These are phyloP conservation scores for Viola pubescens DNA, from an alignment of 441 rosid species.

Conservation along the genomic window DNA sequence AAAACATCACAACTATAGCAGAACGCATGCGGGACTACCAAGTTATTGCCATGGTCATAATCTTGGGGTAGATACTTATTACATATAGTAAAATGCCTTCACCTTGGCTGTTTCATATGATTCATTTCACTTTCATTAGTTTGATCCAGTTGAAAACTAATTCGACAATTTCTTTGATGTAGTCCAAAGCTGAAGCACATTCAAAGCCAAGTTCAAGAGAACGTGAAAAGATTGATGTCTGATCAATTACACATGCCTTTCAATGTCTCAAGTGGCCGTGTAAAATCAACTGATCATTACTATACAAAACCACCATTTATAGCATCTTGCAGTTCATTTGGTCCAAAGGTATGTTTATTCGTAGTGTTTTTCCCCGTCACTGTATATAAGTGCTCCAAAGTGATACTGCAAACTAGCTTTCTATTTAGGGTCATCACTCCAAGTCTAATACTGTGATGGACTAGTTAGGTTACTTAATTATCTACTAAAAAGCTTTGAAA, in stretches of 20 bases:
- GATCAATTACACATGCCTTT: slow-evolving; percentile 52
- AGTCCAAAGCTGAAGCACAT: slow-evolving; percentile 69
- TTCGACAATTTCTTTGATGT: slow-evolving; percentile 11
- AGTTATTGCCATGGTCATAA: slow-evolving; percentile 75
- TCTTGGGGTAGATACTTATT: slow-evolving; percentile 50
- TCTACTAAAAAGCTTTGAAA: no score
- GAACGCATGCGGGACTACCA: slow-evolving; percentile 76
- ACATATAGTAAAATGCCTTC: no score
- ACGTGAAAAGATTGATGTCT: slow-evolving; percentile 72
- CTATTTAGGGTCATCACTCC: not conserved
- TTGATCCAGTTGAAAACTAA: no score
- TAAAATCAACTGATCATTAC: slow-evolving; percentile 24
- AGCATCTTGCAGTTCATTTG: slow-evolving; percentile 79
- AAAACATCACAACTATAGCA: slow-evolving; percentile 33
- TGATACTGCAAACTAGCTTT: slow-evolving; percentile 1
- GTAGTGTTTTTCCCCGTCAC: not conserved
- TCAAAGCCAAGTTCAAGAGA: slow-evolving; percentile 59
- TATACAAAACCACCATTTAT: slow-evolving; percentile 47
- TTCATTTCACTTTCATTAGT: no score
- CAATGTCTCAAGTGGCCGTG: slow-evolving; percentile 21
- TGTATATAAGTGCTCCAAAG: no score
- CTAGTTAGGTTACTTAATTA: no score
- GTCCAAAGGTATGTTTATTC: slow-evolving; percentile 54
- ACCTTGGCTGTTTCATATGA: no score
- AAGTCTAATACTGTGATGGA: no score